A percentile compares a stretch with the other conserved stretches of the same genome.
These are phyloP conservation scores for Fusarium subglutinans DNA, from an alignment of 2,329 filamentous ascomycete genomes.

Conservation along the genomic window DNA sequence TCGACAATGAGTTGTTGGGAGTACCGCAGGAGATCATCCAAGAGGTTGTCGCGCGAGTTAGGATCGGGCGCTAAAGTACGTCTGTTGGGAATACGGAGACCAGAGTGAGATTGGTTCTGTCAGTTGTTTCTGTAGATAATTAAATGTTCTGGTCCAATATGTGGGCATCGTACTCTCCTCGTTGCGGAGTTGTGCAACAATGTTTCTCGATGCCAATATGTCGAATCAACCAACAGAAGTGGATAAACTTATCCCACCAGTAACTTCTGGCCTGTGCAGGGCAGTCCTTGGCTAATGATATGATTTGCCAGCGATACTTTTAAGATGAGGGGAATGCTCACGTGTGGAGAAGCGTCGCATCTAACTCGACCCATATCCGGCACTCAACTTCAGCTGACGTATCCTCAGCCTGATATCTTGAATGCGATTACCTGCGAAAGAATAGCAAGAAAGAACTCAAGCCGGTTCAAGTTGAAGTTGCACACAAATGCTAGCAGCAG, in stretches of 20 bases:
- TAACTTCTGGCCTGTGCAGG: neutral
- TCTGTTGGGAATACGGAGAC: too few species aligned
- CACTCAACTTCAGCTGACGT: neutral
- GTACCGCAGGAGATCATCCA: neutral
- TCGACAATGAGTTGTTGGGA: neutral
- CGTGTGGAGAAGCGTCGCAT: neutral
- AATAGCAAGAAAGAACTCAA: neutral
- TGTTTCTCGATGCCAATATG: neutral
- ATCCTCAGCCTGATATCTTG: neutral
- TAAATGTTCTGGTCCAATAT: accelerated
- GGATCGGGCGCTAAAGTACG: neutral
- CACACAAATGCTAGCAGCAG: slow-evolving; percentile 7
- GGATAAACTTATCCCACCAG: neutral
- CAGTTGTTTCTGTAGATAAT: neutral
- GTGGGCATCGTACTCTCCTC: neutral
- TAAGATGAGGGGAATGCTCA: neutral
- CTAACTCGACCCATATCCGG: neutral
- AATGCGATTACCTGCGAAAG: neutral
- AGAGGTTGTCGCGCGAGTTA: neutral
- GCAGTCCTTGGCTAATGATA: neutral
- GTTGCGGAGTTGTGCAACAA: neutral
- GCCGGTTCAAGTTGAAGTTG: too few species aligned
- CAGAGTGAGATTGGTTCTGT: accelerated
- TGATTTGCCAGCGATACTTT: neutral
- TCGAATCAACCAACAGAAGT: neutral